Evolutionary conservation across 805 yeast genomes (phyloP), one percentile per base, ranked within the genome.

Genomic region (Torulaspora quercuum): DNA sequence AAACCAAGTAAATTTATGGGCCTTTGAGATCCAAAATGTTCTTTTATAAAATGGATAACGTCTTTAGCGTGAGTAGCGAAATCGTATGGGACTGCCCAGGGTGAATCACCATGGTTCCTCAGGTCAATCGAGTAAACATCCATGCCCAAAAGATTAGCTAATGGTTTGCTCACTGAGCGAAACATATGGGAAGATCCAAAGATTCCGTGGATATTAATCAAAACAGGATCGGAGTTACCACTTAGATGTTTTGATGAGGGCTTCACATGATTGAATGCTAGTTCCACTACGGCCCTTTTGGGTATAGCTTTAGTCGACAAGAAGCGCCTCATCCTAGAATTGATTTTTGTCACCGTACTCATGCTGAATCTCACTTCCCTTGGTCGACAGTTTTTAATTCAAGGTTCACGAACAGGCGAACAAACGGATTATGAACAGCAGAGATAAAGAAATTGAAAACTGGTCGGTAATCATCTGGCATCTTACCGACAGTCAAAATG

Each of bases 101-200:
- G 64, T 0, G 78, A 66, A 1, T 58, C 50, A 0, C 83, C 83
- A 53, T 78, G 83, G 49, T 75, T 75, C 43, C 83, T 56, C 34
- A 76, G 50, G 50, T 78, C 84, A 3, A 73, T 45, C 2, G 70
- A 69, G 41, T 57, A 63, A 0, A 69, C 67, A 16, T 63, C 59
- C 4, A 63, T 49, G 9, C 57, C 45, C 2, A 70, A 52, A 3
- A 33, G 33, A 11, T 52, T 40, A 3, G 69, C 51, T 15, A 74
- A 45, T 7, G 46, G 47, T 30, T 64, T 58, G 6, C 68, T 72
- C 2, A 69, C 56, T 5, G 64, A 50, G 21, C 62, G 57, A 50
- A 67, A 77, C 49, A 68, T 69, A 33, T 61, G 63, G 25, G 61
- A 63, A 4, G 72, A 67, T 0, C 80, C 82, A 35, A 77, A 67